Evolutionary conservation across 306 rosid genomes (phyloP), one percentile per base, ranked within the genome.

Genomic region (Cucumis melo): DNA sequence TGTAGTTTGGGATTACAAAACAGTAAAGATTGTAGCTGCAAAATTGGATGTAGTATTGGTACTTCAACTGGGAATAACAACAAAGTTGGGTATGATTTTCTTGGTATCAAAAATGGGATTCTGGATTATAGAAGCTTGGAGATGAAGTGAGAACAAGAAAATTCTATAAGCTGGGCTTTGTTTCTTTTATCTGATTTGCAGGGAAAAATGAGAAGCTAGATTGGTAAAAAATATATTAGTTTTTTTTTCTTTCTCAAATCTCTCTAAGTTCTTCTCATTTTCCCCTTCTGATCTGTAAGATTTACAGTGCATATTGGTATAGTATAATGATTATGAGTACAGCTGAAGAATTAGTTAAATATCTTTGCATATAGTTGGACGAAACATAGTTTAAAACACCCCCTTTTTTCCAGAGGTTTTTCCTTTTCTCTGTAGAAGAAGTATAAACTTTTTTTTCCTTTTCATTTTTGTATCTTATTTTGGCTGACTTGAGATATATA

Each of bases 121-220:
- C 83, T 91, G 87, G 97, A 90, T 87, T 93, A 90, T 75, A 91
- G 90, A 86, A 77, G 91, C 78, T 89, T 91, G 90, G 88, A 94
- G 80, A 94, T 85, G 97, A 91, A 91, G 84, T 91, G 74, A 82
- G 61, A 17, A 32, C 36, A 32, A 32, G 7, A 54, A 77, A 55
- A 60, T 39, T 32, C 27, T 23, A n/a, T 56, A 36, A 71, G 24
- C 11, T 55, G 66, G 65, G 13, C 5, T 46, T 38, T 81, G 58
- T 79, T 65, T 67, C n/a, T 16, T 16, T 42, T 24, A 61, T 62
- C 82, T 14, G 82, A 70, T 46, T 46, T 42, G 63, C 46, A 80
- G 70, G 77, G 74, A 23, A 82, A 64, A 82, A 64, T 64, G 60
- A 39, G 36, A 21, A 79, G 56, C 54, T 72, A 76, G 81, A 78